Conservation (phyloP, 192 early-diverging fungal species). For the Coemansia sp. region DNA sequence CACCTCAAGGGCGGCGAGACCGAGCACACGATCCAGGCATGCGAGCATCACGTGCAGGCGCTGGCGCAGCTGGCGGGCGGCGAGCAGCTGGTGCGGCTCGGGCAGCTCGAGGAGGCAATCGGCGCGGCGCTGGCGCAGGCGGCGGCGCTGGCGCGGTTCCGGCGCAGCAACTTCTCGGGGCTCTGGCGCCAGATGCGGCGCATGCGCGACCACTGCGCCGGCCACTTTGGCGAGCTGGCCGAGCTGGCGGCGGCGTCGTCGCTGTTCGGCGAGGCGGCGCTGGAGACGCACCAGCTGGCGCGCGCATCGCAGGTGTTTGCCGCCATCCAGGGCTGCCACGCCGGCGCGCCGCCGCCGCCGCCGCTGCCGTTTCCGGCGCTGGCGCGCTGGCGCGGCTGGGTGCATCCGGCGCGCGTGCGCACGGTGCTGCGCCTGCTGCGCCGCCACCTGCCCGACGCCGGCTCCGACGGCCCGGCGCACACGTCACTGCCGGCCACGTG, state of each 20-base stretch:
- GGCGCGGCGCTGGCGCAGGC: slow-evolving; percentile 29
- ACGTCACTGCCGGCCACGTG: neutral
- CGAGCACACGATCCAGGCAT: slow-evolving; percentile 25
- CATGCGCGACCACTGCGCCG: slow-evolving; percentile 18
- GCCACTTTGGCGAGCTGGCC: slow-evolving; percentile 19
- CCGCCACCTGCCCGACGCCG: slow-evolving; percentile 6
- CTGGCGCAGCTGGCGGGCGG: slow-evolving; percentile 10
- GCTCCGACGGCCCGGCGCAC: slow-evolving; percentile 5
- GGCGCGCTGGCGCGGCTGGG: slow-evolving; percentile 42
- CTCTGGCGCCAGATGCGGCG: slow-evolving; percentile 36
- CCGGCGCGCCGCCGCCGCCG: neutral
- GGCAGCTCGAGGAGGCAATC: slow-evolving; percentile 39
- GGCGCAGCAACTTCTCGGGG: slow-evolving; percentile 41
- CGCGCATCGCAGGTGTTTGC: slow-evolving; percentile 35
- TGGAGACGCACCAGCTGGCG: slow-evolving; percentile 39
- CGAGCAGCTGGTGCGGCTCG: slow-evolving; percentile 36
- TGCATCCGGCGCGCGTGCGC: slow-evolving; percentile 18
- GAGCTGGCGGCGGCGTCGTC: slow-evolving; percentile 24
- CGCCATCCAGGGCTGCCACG: slow-evolving; percentile 23
- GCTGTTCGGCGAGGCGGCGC: slow-evolving; percentile 31
- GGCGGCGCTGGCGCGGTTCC: slow-evolving; percentile 37
- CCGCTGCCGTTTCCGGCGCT: slow-evolving; percentile 11
- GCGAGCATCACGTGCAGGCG: slow-evolving; percentile 25
- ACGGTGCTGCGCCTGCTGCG: slow-evolving; percentile 20
- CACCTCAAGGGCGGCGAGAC: slow-evolving; percentile 37